Evolutionary conservation across 106 monocot species (phyloP).

Genomic region (Dendrobium officinale): DNA sequence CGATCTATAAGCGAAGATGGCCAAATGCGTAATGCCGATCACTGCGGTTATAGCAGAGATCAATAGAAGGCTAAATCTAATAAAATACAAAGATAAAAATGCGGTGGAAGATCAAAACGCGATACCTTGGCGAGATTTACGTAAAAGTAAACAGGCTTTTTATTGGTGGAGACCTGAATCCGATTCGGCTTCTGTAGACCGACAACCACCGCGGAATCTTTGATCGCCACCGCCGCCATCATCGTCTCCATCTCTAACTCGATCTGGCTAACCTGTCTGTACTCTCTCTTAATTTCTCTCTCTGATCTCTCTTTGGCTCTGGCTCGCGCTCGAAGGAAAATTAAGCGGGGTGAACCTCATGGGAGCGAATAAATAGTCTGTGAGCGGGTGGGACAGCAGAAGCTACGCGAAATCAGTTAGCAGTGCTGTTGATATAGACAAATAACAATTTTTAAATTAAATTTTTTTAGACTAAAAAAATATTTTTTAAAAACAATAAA

Average conservation of each 20-base stretch:
- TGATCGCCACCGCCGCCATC: conserved; percentile 5
- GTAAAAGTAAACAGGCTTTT: conserved; percentile 77
- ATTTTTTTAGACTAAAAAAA: too few species aligned
- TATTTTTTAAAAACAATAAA: too few species aligned
- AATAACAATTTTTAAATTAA: too few species aligned
- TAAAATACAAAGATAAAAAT: neutral
- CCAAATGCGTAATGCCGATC: too few species aligned
- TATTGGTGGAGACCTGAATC: conserved; percentile 77
- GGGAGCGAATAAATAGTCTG: neutral
- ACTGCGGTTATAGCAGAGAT: neutral
- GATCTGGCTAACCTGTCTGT: neutral
- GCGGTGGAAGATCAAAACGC: neutral
- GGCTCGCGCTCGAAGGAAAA: neutral
- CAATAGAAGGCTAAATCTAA: neutral
- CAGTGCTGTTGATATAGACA: neutral
- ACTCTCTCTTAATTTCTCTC: neutral
- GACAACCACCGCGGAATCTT: conserved; percentile 12
- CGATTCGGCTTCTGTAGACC: conserved; percentile 36
- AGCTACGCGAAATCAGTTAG: neutral
- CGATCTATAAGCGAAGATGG: neutral
- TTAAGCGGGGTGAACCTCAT: neutral
- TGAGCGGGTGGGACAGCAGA: neutral
- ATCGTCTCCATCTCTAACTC: conserved; percentile 14
- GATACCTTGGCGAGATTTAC: conserved; percentile 84
- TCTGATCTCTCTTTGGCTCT: neutral